Evolutionary conservation across 2,329 filamentous ascomycete genomes (phyloP), one percentile per base, ranked within the genome.

Genomic region (Phaeoacremonium minimum): DNA sequence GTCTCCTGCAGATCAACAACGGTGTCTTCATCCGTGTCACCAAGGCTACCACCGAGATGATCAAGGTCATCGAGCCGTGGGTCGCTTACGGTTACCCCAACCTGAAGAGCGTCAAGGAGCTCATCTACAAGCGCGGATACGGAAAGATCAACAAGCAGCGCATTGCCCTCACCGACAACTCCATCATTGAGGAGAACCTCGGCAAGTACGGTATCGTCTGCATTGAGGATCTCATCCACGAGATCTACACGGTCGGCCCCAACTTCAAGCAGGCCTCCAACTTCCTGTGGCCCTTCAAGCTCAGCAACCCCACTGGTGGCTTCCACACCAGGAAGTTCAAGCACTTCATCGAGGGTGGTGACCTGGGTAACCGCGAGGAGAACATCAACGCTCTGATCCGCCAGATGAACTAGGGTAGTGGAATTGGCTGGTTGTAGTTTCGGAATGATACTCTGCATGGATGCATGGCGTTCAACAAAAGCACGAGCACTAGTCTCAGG

Each of bases 251-350:
- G 42, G 93, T 97, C 53, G 91, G 93, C 65, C 91, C 91, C 77
- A 97, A 97, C 84, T 94, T 93, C 86, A 97, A 96, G 85, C 90
- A 96, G 77, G 89, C 87, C 60, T 81, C 84, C 76, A 98, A 97
- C 85, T 97, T 97, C 83, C 75, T 97, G 55, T 98, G 93, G 93
- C 93, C 93, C 64, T 98, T 98, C 84, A 97, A 98, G 86, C 86
- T 98, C 55, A 89, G 82, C 81, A 96, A 95, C 83, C 93, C 93
- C 64, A 97, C 75, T 56, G 93, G 93, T 67, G 91, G 93, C 51
- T 98, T 97, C 88, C 85, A 85, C 57, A 71, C 85, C 58, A 80
- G 93, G 73, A 98, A 97, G 80, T 97, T 97, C 83, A 93, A 89
- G 79, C 90, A 97, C 78, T 97, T 87, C 76, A 87, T 97, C 48